Evolutionary conservation across 176 grass and related monocot species (phyloP).

Genomic region (Triticum dicoccoides): DNA sequence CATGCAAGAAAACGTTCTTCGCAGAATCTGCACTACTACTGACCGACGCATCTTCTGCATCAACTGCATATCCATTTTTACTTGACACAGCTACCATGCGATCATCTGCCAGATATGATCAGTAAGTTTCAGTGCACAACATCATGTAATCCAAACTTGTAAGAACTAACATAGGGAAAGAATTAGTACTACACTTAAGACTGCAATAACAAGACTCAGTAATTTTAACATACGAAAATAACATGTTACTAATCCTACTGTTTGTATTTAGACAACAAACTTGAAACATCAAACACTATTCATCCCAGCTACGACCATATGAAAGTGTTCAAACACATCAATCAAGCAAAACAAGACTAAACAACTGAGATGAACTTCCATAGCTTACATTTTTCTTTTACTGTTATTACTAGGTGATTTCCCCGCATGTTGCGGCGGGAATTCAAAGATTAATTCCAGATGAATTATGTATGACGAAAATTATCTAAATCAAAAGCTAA

Average conservation of each 20-base stretch:
- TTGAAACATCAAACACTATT: not conserved
- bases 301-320: not conserved
- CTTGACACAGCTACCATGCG: not conserved
- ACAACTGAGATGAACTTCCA: not conserved
- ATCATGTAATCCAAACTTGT: slow-evolving; percentile 10
- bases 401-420: not conserved
- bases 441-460: too few species aligned
- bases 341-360: slow-evolving; percentile 11
- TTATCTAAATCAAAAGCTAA: too few species aligned
- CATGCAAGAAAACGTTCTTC: slow-evolving; percentile 17
- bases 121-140: slow-evolving; percentile 16
- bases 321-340: not conserved
- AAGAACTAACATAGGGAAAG: not conserved
- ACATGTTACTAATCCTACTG: not conserved
- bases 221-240: slow-evolving; percentile 7
- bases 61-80: slow-evolving; percentile 5
- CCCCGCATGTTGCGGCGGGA: too few species aligned
- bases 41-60: slow-evolving; percentile 6
- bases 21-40: not conserved
- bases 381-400: not conserved
- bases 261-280: not conserved
- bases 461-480: too few species aligned
- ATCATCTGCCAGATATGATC: slow-evolving; percentile 35
- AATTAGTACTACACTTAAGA: not conserved
- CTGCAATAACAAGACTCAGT: not conserved